These are phyloP conservation scores for Astragalus glycyphyllos DNA, from an alignment of 306 rosid genomes.

Conservation along the genomic window DNA sequence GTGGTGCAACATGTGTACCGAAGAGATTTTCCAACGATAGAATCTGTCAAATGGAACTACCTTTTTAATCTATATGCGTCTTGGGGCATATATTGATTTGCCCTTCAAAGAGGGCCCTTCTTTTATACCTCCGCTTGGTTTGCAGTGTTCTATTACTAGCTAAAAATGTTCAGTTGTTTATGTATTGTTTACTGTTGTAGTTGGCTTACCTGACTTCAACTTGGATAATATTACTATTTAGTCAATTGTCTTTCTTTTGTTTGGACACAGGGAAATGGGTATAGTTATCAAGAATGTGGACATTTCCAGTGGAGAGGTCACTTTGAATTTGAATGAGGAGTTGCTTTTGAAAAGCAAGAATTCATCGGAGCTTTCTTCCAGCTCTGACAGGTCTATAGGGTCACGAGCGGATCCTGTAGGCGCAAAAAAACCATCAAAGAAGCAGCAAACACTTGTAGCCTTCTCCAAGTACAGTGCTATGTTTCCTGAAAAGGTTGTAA, in stretches of 20 bases:
- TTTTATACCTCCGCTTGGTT: constrained; percentile 1
- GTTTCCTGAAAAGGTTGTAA: constrained; percentile 95
- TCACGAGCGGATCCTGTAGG: constrained; percentile 56
- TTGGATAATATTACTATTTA: constrained; percentile 25
- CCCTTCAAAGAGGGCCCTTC: constrained; percentile 9
- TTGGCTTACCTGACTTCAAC: constrained; percentile 27
- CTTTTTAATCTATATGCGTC: constrained; percentile 22
- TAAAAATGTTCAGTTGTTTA: not conserved
- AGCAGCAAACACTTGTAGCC: constrained; percentile 60
- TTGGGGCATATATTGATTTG: constrained; percentile 24
- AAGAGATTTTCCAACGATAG: constrained; percentile 16
- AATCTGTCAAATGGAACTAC: constrained; percentile 34
- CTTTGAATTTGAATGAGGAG: constrained; percentile 78
- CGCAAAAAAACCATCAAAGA: constrained; percentile 54
- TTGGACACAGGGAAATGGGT: constrained; percentile 93
- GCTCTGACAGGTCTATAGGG: constrained; percentile 53
- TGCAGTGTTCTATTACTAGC: no score
- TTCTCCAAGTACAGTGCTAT: constrained; percentile 75
- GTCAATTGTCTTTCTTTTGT: constrained; percentile 46
- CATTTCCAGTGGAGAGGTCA: constrained; percentile 72
- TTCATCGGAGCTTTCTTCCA: constrained; percentile 58
- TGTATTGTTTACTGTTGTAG: constrained; percentile 6
- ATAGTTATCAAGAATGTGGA: constrained; percentile 76
- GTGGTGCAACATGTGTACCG: constrained; percentile 6
- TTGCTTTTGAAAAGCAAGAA: constrained; percentile 69